Evolutionary conservation across 306 rosid genomes (phyloP), one percentile per base, ranked within the genome.

Genomic region (Dalbergia oliveri): DNA sequence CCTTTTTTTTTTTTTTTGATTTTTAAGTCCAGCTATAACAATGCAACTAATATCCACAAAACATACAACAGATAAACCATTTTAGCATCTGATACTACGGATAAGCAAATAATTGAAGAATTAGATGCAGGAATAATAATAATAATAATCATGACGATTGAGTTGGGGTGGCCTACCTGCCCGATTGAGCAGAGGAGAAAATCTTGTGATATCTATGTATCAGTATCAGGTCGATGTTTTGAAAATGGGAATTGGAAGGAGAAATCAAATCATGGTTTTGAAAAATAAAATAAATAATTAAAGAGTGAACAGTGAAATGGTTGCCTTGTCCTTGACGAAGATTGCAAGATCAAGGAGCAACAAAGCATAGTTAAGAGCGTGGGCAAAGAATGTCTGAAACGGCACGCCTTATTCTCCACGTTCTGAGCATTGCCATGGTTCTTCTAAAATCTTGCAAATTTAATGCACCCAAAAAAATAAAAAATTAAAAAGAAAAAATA

Each of bases 101-200:
- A 69, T 18, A 43, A 79, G 9, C n/a, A 10, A n/a, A n/a, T 13
- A 84, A 62, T 12, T 6, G 18, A 5, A 35, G 35, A 43, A 11
- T 44, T 18, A 15, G 49, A 39, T 37, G 66, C 34, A 51, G 79
- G 51, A 71, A 54, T 33, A 35, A 19, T 37, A 1, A 35, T 50
- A 21, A 50, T n/a, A 47, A 26, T 26, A 1, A 37, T 37, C 31
- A 26, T 26, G 31, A 35, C 69, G 41, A 41, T 11, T 47, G 53
- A 76, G 5, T 11, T 26, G 21, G 23, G 61, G 14, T 58, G 1
- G 19, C 61, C 11, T 45, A 83, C 88, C 88, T 64, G 63, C 88
- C 88, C 58, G 63, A 81, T 37, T 56, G 35, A 23, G 67, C 60
- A 41, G 15, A 34, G 15, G 69, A 26, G n/a, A 66, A 43, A 85